A percentile compares a stretch with the other conserved stretches of the same genome.
Conservation (phyloP, 768 basidiomycete species). For the Sutorius australiensis region DNA sequence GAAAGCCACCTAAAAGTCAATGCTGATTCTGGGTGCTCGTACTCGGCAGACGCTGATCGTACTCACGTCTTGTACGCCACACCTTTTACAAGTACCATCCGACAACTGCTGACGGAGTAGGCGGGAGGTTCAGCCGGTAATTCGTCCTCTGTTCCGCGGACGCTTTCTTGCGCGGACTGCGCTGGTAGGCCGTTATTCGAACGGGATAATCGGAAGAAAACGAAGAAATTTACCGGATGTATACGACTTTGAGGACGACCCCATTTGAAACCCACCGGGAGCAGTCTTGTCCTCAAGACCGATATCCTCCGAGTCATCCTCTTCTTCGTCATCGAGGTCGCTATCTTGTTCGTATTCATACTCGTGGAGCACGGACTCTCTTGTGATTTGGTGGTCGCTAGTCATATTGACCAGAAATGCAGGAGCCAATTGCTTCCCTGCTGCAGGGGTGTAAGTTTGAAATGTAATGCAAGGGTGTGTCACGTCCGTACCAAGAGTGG, state of each 20-base stretch:
- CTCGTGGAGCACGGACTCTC: conserved; percentile 22
- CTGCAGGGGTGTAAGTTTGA: conserved; percentile 5
- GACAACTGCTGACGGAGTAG: conserved; percentile 20
- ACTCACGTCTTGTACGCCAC: conserved; percentile 29
- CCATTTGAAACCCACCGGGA: background rate
- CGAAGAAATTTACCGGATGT: conserved; percentile 5
- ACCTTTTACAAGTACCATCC: conserved; percentile 28
- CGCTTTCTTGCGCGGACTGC: background rate
- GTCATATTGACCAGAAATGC: conserved; percentile 23
- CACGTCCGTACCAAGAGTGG: conserved; percentile 5
- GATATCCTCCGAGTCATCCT: background rate
- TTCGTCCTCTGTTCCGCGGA: background rate
- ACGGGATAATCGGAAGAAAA: background rate
- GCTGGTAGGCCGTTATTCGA: background rate
- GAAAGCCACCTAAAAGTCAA: conserved; percentile 21
- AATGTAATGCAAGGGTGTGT: background rate
- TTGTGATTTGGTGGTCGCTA: conserved; percentile 16
- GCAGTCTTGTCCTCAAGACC: no score
- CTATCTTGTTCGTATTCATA: conserved; percentile 30
- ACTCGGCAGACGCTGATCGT: background rate
- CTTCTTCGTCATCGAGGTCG: conserved; percentile 28
- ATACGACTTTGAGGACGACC: conserved; percentile 2
- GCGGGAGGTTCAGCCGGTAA: conserved; percentile 12
- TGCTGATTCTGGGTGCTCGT: background rate
- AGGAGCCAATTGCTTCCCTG: conserved; percentile 4